Evolutionary conservation across 768 basidiomycete genomes (phyloP).

Genomic region (Tricholoma bakamatsutake): DNA sequence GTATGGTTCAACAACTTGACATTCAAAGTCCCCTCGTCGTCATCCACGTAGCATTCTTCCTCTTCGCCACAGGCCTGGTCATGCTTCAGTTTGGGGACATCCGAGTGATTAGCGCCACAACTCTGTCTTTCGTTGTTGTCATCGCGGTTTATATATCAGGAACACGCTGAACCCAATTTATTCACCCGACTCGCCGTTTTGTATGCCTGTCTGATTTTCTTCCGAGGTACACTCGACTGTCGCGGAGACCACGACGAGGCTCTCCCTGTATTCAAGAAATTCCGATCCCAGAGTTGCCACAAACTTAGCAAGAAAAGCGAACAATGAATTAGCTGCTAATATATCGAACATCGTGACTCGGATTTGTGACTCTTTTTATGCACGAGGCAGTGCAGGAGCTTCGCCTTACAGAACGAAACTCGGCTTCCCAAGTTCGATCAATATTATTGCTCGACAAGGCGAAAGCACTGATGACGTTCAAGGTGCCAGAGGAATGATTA

Average conservation of each 20-base stretch:
- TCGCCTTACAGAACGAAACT: conserved; percentile 31
- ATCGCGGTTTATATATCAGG: too few relatives aligned
- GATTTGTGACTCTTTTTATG: conserved; percentile 38
- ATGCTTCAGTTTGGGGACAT: too few relatives aligned
- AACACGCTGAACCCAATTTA: too few relatives aligned
- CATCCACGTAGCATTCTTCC: too few relatives aligned
- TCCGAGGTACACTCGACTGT: too few relatives aligned
- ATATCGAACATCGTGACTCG: conserved; percentile 35
- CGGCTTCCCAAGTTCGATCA: conserved; percentile 31
- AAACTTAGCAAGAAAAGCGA: conserved; percentile 27
- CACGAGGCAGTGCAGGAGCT: conserved; percentile 38
- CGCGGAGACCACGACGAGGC: conserved; percentile 33
- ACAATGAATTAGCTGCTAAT: conserved; percentile 29
- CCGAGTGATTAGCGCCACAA: too few relatives aligned
- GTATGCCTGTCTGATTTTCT: too few relatives aligned
- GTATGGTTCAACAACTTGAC: too few relatives aligned
- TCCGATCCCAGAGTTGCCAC: conserved; percentile 28
- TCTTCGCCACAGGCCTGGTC: too few relatives aligned
- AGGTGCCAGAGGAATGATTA: conserved; percentile 38
- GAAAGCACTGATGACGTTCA: neutral
- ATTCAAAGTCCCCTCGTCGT: too few relatives aligned
- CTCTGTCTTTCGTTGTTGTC: too few relatives aligned
- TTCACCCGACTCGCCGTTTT: too few relatives aligned
- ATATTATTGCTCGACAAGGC: neutral
- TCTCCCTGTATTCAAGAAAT: conserved; percentile 34